These are phyloP conservation scores for Comarum palustre DNA, from an alignment of 306 rosid genomes.

Conservation along the genomic window DNA sequence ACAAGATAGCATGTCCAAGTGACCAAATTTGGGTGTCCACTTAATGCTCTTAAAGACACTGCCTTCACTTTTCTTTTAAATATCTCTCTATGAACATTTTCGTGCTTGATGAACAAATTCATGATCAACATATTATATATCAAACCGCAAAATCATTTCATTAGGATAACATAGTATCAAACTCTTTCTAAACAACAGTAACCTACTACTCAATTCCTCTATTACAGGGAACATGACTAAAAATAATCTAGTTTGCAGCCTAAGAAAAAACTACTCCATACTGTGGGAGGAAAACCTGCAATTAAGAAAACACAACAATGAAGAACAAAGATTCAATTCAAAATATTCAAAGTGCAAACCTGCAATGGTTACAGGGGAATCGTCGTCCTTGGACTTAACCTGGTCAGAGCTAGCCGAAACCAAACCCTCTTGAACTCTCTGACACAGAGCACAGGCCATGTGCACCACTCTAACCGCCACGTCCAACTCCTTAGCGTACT, in stretches of 20 bases:
- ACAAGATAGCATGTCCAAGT: not conserved
- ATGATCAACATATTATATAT: not conserved
- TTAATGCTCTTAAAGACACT: not conserved
- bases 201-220: not conserved
- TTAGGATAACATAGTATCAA: not conserved
- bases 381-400: slow-evolving; percentile 77
- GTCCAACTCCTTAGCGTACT: slow-evolving; percentile 59
- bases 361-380: slow-evolving; percentile 88
- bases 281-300: not conserved
- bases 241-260: slow-evolving; percentile 4
- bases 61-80: not conserved
- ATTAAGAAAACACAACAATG: not conserved
- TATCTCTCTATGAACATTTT: not conserved
- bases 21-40: not conserved
- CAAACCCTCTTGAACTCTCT: slow-evolving; percentile 66
- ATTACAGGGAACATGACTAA: not conserved
- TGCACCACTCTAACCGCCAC: slow-evolving; percentile 86
- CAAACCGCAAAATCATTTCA: not conserved
- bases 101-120: not conserved
- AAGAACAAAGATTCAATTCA: not conserved
- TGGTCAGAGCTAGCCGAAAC: slow-evolving; percentile 33
- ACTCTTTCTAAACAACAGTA: not conserved
- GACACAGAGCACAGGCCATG: slow-evolving; percentile 73
- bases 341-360: slow-evolving; percentile 53
- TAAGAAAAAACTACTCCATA: not conserved